phyloP scores from a whole-genome alignment of 2,329 filamentous ascomycete genomes.

The Alternaria gansuensis region DNA sequence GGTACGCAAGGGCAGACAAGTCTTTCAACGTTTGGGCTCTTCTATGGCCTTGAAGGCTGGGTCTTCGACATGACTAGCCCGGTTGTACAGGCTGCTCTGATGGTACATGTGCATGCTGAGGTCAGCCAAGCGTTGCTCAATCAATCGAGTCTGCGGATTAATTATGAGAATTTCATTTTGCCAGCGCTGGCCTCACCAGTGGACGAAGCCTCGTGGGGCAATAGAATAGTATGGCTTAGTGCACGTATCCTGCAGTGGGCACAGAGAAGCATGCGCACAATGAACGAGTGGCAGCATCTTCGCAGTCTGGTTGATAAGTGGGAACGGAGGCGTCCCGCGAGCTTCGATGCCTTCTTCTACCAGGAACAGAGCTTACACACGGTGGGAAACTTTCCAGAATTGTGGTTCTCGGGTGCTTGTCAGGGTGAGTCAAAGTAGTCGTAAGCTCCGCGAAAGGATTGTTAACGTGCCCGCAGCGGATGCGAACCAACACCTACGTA shows the following conservation, averaged over 20 bases:
- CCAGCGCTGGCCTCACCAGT: constrained; percentile 14
- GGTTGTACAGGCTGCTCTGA: constrained; percentile 30
- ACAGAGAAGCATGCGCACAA: constrained; percentile 6
- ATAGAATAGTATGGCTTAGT: constrained; percentile 32
- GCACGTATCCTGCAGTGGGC: constrained; percentile 31
- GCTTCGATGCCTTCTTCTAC: constrained; percentile 30
- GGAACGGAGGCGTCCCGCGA: constrained; percentile 25
- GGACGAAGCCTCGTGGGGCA: constrained; percentile 29
- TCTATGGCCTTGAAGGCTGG: constrained; percentile 26
- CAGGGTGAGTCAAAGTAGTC: constrained; percentile 24
- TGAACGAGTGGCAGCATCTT: constrained; percentile 24
- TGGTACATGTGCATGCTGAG: constrained; percentile 31
- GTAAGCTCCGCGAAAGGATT: neutral
- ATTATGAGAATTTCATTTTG: constrained; percentile 24
- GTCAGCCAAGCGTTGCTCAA: constrained; percentile 27
- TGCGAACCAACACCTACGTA: constrained; percentile 30
- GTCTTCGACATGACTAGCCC: constrained; percentile 24
- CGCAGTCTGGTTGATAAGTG: constrained; percentile 29
- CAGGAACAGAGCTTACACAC: constrained; percentile 12
- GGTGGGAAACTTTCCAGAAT: constrained; percentile 20
- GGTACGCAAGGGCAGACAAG: constrained; percentile 28
- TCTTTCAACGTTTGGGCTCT: constrained; percentile 30
- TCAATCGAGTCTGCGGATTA: constrained; percentile 21
- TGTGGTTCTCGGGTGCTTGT: constrained; percentile 28
- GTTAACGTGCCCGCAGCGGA: constrained; percentile 22